These are phyloP conservation scores for Wakefieldia striispora DNA, from an alignment of 768 basidiomycete species.

Conservation along the genomic window DNA sequence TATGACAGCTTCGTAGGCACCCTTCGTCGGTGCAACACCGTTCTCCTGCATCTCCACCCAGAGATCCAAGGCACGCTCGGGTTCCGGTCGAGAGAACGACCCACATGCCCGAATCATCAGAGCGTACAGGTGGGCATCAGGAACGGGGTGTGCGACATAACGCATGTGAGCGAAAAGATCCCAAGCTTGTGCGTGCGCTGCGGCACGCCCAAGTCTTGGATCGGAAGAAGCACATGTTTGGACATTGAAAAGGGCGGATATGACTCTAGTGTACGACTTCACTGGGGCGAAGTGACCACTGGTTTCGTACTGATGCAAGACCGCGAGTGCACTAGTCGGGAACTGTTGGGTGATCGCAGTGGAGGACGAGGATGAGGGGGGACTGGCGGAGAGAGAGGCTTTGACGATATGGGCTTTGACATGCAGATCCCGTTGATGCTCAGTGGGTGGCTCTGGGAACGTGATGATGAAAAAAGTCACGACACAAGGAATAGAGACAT, in stretches of 20 bases:
- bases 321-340: slow-evolving; percentile 59
- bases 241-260: slow-evolving; percentile 54
- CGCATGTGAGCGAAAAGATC: slow-evolving; percentile 96
- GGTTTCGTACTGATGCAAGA: slow-evolving; percentile 73
- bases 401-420: slow-evolving; percentile 58
- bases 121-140: slow-evolving; percentile 70
- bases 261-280: slow-evolving; percentile 68
- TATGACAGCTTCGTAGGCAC: slow-evolving; percentile 81
- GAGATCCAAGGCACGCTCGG: slow-evolving; percentile 89
- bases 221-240: slow-evolving; percentile 30
- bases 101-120: slow-evolving; percentile 89
- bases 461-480: neutral
- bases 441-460: slow-evolving; percentile 40
- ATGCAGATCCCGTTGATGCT: slow-evolving; percentile 66
- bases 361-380: slow-evolving; percentile 19
- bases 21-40: slow-evolving; percentile 56
- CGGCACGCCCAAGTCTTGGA: slow-evolving; percentile 33
- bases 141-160: slow-evolving; percentile 85
- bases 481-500: slow-evolving; percentile 7
- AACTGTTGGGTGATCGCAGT: slow-evolving; percentile 36
- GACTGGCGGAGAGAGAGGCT: neutral
- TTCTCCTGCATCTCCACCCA: slow-evolving; percentile 92
- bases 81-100: slow-evolving; percentile 58
- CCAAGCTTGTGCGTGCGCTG: slow-evolving; percentile 80
- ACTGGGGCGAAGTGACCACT: slow-evolving; percentile 64